Evolutionary conservation across 164 flowering plant genomes (phyloP).

Genomic region (Berberis thunbergii): DNA sequence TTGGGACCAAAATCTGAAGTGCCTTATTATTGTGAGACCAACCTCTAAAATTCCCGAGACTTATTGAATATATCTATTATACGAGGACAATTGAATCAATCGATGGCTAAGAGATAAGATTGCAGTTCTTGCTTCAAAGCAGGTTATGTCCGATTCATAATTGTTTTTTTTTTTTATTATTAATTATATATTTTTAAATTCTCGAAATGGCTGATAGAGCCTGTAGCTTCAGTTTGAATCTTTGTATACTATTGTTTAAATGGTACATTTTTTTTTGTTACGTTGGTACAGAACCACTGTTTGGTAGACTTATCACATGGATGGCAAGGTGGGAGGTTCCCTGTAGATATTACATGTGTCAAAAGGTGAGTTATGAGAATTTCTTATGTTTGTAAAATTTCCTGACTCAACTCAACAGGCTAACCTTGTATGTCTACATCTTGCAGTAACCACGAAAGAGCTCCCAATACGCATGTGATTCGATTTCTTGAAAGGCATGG

Average conservation of each 20-base stretch:
- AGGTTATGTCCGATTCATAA: conserved; percentile 24
- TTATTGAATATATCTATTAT: too few species aligned
- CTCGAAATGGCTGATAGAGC: too few species aligned
- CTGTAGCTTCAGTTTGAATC: neutral
- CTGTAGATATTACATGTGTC: conserved; percentile 75
- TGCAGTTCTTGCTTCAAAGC: conserved; percentile 81
- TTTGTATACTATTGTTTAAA: neutral
- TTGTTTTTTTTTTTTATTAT: neutral
- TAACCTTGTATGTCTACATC: neutral
- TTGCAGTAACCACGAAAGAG: conserved; percentile 91
- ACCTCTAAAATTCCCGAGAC: too few species aligned
- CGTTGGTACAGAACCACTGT: conserved; percentile 73
- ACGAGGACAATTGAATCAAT: too few species aligned
- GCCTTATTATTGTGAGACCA: too few species aligned
- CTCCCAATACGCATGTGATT: conserved; percentile 72
- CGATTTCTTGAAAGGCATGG: conserved; percentile 83
- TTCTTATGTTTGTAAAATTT: neutral
- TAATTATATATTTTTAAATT: too few species aligned
- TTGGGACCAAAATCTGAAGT: too few species aligned
- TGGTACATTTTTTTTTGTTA: neutral
- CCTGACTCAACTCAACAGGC: too few species aligned
- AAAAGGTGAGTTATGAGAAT: conserved; percentile 50
- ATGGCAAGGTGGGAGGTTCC: conserved; percentile 86
- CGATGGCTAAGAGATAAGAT: conserved; percentile 88
- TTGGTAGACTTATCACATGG: conserved; percentile 73